A percentile compares a stretch with the other conserved stretches of the same genome.
Evolutionary conservation across 208 protist genomes (phyloP).

Genomic region (Balamuthia mandrillaris): DNA sequence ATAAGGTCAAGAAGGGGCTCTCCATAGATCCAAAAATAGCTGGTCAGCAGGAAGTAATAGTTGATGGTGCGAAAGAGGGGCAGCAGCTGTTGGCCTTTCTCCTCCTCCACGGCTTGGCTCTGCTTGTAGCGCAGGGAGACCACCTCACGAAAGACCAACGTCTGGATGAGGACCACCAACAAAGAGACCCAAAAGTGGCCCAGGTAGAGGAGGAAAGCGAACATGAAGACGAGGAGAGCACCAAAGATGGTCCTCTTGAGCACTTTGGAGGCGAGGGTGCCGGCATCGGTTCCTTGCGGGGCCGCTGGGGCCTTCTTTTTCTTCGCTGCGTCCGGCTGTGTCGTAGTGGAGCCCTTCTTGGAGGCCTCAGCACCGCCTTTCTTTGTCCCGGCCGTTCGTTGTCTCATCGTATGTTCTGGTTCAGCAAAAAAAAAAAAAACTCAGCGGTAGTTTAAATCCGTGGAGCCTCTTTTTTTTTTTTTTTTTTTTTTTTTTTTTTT

Average conservation of each 20-base stretch:
- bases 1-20: conserved; percentile 6
- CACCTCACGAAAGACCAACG: conserved; percentile 44
- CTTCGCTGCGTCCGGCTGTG: too few species aligned
- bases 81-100: conserved; percentile 33
- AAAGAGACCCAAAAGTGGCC: conserved; percentile 34
- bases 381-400: too few species aligned
- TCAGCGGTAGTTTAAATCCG: too few species aligned
- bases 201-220: background rate
- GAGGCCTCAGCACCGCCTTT: too few species aligned
- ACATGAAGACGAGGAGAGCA: background rate
- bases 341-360: too few species aligned
- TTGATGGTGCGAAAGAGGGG: background rate
- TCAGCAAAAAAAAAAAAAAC: too few species aligned
- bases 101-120: too few species aligned
- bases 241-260: background rate
- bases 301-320: background rate
- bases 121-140: conserved; percentile 2
- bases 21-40: conserved; percentile 39
- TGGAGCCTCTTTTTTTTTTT: too few species aligned
- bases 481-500: too few species aligned
- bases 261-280: background rate
- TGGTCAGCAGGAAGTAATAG: conserved; percentile 22
- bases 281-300: background rate
- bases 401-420: too few species aligned
- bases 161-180: conserved; percentile 34